phyloP scores from a whole-genome alignment of 2,329 filamentous ascomycete species.

The Orbilia javanica region DNA sequence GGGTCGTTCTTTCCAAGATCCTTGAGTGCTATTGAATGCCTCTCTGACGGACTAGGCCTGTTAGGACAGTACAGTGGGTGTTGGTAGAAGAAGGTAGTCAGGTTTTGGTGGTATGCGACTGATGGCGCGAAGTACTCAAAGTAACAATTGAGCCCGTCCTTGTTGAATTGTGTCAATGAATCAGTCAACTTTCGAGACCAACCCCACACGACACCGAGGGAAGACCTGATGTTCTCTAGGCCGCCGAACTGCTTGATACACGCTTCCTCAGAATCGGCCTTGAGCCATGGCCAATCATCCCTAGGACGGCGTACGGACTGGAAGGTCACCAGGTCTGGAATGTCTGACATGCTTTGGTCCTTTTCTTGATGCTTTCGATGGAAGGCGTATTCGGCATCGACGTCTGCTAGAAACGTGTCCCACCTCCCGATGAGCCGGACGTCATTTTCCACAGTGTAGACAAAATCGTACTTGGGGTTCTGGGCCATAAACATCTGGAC shows the following conservation, averaged over 20 bases:
- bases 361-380: constrained; percentile 20
- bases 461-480: constrained; percentile 32
- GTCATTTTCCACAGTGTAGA: constrained; percentile 27
- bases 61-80: constrained; percentile 25
- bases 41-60: constrained; percentile 3
- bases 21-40: not conserved
- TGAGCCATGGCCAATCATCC: constrained; percentile 27
- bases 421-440: constrained; percentile 36
- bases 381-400: constrained; percentile 42
- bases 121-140: constrained; percentile 21
- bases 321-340: constrained; percentile 32
- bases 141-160: constrained; percentile 24
- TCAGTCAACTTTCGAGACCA: constrained; percentile 15
- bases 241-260: constrained; percentile 20
- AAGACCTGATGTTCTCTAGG: not conserved
- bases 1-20: constrained; percentile 29
- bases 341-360: constrained; percentile 26
- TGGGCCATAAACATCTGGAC: constrained; percentile 34
- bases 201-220: constrained; percentile 30
- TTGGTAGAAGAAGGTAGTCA: constrained; percentile 33
- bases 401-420: constrained; percentile 33
- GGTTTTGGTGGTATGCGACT: constrained; percentile 2
- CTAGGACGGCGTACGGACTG: constrained; percentile 16
- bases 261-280: not conserved
- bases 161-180: constrained; percentile 8